Evolutionary conservation across 768 basidiomycete species (phyloP), one percentile per base, ranked within the genome.

Genomic region (Lepiota brunneoincarnata): DNA sequence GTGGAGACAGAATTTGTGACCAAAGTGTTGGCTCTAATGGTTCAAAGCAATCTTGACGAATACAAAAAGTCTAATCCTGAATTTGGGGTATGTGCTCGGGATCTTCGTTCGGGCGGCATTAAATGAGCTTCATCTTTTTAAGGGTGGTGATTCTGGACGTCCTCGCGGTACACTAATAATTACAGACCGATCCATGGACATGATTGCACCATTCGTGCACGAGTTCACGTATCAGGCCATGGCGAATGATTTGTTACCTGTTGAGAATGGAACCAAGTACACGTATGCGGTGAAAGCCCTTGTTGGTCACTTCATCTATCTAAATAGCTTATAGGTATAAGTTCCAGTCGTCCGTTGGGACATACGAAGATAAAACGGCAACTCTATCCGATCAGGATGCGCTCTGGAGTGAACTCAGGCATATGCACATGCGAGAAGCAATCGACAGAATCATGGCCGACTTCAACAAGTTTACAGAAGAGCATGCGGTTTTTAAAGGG

Each of bases 201-300:
- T 86, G 62, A 65, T 89, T 21, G 88, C 93, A 2, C 97, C 97
- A 1, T 82, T 98, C 56, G 67, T 97, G 34, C 97, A 99, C 67
- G 97, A 98, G 65, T 99, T 99, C 66, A 98, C 96, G 18, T 99
- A 98, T 69, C 97, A 98, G 69, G 96, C 97, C 0, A 99, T 99
- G 97, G 89, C 89, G 45, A 93, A 94, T 61, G 97, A 99, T 68
- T 70, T 99, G 17, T 77, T 99, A 4, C 87, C 87, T 15, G 91
- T 99, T 48, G 82, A 93, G 52, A 84, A 92, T 57, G 96, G 95
- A 21, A 78, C 77, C 7, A 87, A 81, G 69, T 98, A 98, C 70
- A 84, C 82, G 93, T 96, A 60, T 52, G 92, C 76, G 15, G 4
- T 54, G 20, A 45, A 65, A 57, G 46, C 46, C 24, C 15, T 56